phyloP scores from a whole-genome alignment of 345 rosid species.

The Anastatica hierochuntica region DNA sequence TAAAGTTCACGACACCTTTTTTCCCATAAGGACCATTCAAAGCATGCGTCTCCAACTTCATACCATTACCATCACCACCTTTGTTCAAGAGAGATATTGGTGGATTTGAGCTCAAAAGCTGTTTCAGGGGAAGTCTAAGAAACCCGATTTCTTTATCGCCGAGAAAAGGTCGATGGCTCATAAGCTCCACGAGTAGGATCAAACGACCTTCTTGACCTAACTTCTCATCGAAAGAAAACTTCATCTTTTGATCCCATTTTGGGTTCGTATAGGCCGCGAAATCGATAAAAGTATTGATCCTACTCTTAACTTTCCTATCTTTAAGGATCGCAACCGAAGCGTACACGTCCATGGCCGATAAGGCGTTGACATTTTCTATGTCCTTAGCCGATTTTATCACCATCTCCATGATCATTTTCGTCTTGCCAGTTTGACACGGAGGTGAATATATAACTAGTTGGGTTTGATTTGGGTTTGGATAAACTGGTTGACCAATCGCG shows the following conservation, averaged over 20 bases:
- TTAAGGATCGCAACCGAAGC: constrained; percentile 24
- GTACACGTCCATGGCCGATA: constrained; percentile 57
- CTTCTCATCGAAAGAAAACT: constrained; percentile 36
- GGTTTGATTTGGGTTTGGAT: not conserved
- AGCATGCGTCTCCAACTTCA: too few relatives aligned
- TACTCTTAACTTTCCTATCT: constrained; percentile 14
- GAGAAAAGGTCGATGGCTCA: too few relatives aligned
- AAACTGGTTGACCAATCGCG: not conserved
- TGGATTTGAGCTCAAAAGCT: too few relatives aligned
- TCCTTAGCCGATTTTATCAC: constrained; percentile 41
- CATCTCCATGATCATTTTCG: constrained; percentile 31
- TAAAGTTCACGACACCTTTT: too few relatives aligned
- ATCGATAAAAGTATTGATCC: constrained; percentile 27
- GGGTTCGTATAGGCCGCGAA: constrained; percentile 41
- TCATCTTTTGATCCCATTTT: constrained; percentile 45
- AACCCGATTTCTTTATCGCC: too few relatives aligned
- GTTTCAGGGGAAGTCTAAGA: too few relatives aligned
- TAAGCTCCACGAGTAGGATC: constrained; percentile 30
- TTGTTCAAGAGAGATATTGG: too few relatives aligned
- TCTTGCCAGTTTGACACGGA: constrained; percentile 12
- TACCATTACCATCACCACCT: too few relatives aligned
- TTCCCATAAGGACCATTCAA: too few relatives aligned
- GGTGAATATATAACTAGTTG: not conserved
- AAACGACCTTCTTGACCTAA: constrained; percentile 33
- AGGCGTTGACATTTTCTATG: constrained; percentile 37